These are phyloP conservation scores for Vigna angularis DNA, from an alignment of 306 rosid species.

Conservation along the genomic window DNA sequence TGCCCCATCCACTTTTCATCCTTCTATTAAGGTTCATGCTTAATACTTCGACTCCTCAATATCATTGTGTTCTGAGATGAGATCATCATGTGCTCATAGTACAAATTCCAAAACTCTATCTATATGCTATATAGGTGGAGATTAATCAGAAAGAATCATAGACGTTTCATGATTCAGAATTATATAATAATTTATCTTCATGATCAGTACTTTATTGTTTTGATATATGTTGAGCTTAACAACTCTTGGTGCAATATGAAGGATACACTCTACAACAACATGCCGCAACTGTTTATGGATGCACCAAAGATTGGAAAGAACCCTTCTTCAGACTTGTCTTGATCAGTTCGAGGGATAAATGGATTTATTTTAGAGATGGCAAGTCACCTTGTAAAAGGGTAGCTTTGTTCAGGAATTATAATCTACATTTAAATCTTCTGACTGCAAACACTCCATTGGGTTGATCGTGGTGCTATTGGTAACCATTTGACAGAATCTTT, in stretches of 20 bases:
- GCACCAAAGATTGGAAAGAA: constrained; percentile 49
- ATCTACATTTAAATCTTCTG: constrained; percentile 48
- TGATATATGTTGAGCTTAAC: constrained; percentile 26
- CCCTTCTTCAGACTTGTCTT: constrained; percentile 54
- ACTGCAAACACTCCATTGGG: constrained; percentile 30
- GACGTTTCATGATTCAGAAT: too few species aligned
- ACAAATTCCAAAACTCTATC: not conserved
- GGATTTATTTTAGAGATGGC: constrained; percentile 34
- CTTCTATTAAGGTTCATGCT: constrained; percentile 51
- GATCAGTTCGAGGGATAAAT: constrained; percentile 30
- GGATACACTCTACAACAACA: constrained; percentile 50
- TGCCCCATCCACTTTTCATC: constrained; percentile 57
- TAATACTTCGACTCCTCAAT: constrained; percentile 44
- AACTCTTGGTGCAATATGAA: constrained; percentile 49
- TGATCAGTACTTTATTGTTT: not conserved
- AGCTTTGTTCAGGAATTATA: constrained; percentile 29
- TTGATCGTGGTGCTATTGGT: constrained; percentile 38
- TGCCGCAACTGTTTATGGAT: constrained; percentile 52
- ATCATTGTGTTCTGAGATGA: not conserved
- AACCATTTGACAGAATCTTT: constrained; percentile 33
- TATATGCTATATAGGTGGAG: not conserved
- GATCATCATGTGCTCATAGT: not conserved
- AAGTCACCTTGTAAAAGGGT: constrained; percentile 30
- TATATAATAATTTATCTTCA: not conserved
- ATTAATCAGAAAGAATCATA: too few species aligned